A percentile compares a stretch with the other conserved stretches of the same genome.
Evolutionary conservation across 352 stramenopile genomes (phyloP).

Genomic region (Aphanomyces invadans): DNA sequence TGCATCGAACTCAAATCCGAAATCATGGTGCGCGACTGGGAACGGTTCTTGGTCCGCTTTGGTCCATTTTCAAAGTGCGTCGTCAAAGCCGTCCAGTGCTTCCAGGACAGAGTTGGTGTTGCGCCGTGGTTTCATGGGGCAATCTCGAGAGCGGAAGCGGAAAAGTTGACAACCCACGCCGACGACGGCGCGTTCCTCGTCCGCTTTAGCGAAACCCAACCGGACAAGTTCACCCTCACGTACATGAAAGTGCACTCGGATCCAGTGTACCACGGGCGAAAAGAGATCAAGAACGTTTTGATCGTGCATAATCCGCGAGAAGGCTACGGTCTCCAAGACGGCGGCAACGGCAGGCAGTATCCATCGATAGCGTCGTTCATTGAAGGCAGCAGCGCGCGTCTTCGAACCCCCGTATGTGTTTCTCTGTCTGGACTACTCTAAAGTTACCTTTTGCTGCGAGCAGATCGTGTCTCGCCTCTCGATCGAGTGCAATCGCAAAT

Average conservation of each 20-base stretch:
- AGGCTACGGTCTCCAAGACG: conserved; percentile 50
- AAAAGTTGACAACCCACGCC: conserved; percentile 34
- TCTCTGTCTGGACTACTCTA: background rate
- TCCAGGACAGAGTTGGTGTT: conserved; percentile 48
- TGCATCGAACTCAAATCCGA: conserved; percentile 6
- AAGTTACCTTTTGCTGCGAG: no score
- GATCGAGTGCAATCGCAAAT: conserved; percentile 5
- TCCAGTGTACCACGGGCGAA: conserved; percentile 27
- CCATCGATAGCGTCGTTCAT: conserved; percentile 60
- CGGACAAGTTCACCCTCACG: conserved; percentile 64
- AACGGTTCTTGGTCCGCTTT: conserved; percentile 54
- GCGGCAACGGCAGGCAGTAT: conserved; percentile 36
- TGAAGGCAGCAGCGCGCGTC: conserved; percentile 41
- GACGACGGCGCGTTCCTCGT: conserved; percentile 73
- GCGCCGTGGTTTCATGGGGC: conserved; percentile 70
- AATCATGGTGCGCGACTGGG: conserved; percentile 5
- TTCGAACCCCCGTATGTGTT: conserved; percentile 50
- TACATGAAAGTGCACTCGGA: conserved; percentile 61
- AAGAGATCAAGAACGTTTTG: conserved; percentile 66
- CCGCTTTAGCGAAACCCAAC: conserved; percentile 71
- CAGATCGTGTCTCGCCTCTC: conserved; percentile 38
- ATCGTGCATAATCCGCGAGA: conserved; percentile 29
- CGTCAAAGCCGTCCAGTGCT: conserved; percentile 51
- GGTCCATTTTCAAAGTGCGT: conserved; percentile 50
- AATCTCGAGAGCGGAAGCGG: conserved; percentile 41